Base-by-base conservation (phyloP, 495 filamentous ascomycete species). In the Aspergillus sparsus region DNA sequence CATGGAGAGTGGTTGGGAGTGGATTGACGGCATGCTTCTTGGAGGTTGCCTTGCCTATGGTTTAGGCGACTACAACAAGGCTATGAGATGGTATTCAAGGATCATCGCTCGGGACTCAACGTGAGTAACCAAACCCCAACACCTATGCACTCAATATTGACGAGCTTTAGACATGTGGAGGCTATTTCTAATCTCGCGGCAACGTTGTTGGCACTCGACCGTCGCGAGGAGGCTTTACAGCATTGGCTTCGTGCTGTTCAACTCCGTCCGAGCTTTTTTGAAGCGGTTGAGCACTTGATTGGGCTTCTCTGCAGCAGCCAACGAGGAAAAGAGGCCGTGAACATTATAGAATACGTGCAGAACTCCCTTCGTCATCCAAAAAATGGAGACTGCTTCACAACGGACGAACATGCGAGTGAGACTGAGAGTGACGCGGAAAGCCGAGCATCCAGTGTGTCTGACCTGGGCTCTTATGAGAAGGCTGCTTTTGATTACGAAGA, bases 261-360 rank as follows among this genome's bases (percentile, higher is more conserved):
- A 64, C 77, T 89, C 45, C 86, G 91, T 5, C 94, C 94, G 2
- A 91, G 87, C 71, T 96, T 94, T 74, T 90, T 99, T 62, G 94
- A 99, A 77, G 95, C 94, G 12, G 92, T 95, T 13, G 94, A 99
- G 70, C 94, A 98, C 79, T 82, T 99, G 3, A 88, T 98, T 33
- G 91, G 92, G 6, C 77, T 99, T 34, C 72, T 97, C 21, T 96
- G 91, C 71, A 87, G 85, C 55, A 89, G 85, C 49, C 87, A 94
- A 54, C 83, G 93, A 59, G 89, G 86, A 33, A 87, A 83, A 65
- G 92, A 98, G 67, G 94, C 93, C 12, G 87, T 98, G 49, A 84
- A 89, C 50, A 86, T 95, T 49, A 98, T 98, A 62, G 87, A 90
- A 57, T 92, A 87, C 66, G 89, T 98, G n/a, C 90, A 98, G 67